Evolutionary conservation across 2,329 filamentous ascomycete species (phyloP), one percentile per base, ranked within the genome.

Genomic region (Microcyclosporella mali): DNA sequence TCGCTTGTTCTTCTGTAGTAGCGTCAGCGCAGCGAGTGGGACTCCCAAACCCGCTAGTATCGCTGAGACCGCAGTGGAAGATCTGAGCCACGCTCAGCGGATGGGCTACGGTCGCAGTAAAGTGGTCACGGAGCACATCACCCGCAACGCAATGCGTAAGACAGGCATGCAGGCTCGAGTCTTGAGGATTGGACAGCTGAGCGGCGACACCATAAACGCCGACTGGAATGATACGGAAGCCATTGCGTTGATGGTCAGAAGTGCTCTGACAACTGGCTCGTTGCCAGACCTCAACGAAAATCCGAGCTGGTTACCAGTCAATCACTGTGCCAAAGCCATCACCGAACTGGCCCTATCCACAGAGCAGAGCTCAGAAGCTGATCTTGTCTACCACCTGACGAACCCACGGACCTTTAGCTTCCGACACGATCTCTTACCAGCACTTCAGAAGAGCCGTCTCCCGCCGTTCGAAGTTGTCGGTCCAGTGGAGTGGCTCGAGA

Each of bases 261-360:
- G 64, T 39, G 69, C 67, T 0, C 49, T 61, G 4, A 56, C 64
- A 7, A 50, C 70, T 1, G 60, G 64, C 0, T 55, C 53, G 3
- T 33, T 74, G 1, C 70, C 71, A 1, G 49, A 56, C 4, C 50
- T 73, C 3, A 66, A 65, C 1, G 28, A 54, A 1, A 47, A 47
- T 1, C 56, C 73, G 2, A 66, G 71, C 39, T 74, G 70, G 70
- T 46, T 73, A 2, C 70, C 70, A 0, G 61, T 70, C 9, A 70
- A 74, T 37, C 25, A 63, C 0, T 56, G 70, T 3, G 64, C 65
- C 2, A 54, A 62, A 18, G 45, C 46, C 8, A 37, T 52, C 16
- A 33, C 40, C 3, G 43, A 52, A 31, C 32, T 52, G 14, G 41
- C 42, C 17, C 28, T 40, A 19, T 37, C 36, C n/a, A n/a, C 19